These are phyloP conservation scores for Gastrodia elata DNA, from an alignment of 106 monocot genomes.

Conservation along the genomic window DNA sequence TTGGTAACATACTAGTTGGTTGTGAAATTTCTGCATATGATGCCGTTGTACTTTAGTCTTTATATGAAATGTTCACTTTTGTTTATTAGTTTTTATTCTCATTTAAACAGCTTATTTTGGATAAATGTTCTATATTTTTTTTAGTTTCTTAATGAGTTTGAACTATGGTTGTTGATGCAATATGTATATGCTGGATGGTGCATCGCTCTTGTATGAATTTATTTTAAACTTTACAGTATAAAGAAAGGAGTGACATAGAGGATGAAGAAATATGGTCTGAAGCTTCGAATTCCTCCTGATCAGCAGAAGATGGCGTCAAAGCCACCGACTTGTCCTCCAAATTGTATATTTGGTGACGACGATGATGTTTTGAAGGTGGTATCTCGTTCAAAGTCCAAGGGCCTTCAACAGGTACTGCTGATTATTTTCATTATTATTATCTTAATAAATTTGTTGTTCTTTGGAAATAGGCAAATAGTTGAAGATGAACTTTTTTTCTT, in stretches of 20 bases:
- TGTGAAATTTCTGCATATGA: too few relatives aligned
- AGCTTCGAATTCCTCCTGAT: slow-evolving; percentile 26
- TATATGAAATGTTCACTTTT: too few relatives aligned
- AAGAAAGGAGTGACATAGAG: not conserved
- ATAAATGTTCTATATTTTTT: too few relatives aligned
- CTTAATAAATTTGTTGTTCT: not conserved
- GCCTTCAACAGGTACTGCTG: slow-evolving; percentile 27
- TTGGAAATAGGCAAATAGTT: not conserved
- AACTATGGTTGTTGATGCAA: too few relatives aligned
- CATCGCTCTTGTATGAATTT: not conserved
- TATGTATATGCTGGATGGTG: not conserved
- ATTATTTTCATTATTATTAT: not conserved
- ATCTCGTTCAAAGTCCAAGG: slow-evolving; percentile 42
- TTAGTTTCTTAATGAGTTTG: too few relatives aligned
- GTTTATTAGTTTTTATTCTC: too few relatives aligned
- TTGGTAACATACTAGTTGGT: too few relatives aligned
- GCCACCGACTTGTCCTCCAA: slow-evolving; percentile 15
- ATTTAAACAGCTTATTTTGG: too few relatives aligned
- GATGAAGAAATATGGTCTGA: slow-evolving; percentile 56
- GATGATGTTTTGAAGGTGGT: slow-evolving; percentile 50
- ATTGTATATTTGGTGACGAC: slow-evolving; percentile 16
- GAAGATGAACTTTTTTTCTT: not conserved
- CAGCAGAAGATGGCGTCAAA: slow-evolving; percentile 19
- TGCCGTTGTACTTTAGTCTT: too few relatives aligned
- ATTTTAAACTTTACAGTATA: not conserved